phyloP scores from a whole-genome alignment of 2,329 filamentous ascomycete species.

The Colletotrichum noveboracense region DNA sequence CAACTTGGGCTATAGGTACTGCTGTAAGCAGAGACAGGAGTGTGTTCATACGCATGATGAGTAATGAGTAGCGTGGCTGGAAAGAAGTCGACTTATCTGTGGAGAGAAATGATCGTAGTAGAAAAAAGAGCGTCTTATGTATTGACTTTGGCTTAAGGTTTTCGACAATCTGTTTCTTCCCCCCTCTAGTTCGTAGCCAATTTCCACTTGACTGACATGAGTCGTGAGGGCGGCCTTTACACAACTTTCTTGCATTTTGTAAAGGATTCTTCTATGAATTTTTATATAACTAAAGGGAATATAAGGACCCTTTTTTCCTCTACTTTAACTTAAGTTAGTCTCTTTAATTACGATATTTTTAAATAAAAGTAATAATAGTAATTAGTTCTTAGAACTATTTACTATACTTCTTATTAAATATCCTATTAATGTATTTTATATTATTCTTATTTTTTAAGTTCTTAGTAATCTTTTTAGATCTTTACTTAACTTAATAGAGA shows the following conservation, averaged over 20 bases:
- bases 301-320: too few relatives aligned
- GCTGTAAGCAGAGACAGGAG: neutral
- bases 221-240: neutral
- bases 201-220: neutral
- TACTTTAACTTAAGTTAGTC: too few relatives aligned
- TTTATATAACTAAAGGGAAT: too few relatives aligned
- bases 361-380: too few relatives aligned
- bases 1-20: neutral
- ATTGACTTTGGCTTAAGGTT: neutral
- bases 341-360: too few relatives aligned
- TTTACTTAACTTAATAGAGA: too few relatives aligned
- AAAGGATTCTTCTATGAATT: too few relatives aligned
- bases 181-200: neutral
- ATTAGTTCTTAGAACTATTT: too few relatives aligned
- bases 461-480: too few relatives aligned
- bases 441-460: too few relatives aligned
- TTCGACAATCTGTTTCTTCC: neutral
- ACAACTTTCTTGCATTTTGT: neutral
- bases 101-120: neutral
- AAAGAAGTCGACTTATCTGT: neutral
- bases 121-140: neutral
- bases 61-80: neutral
- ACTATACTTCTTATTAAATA: too few relatives aligned
- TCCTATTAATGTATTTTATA: too few relatives aligned
- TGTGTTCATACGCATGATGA: neutral